Evolutionary conservation across 192 early-diverging fungal genomes (phyloP), one percentile per base, ranked within the genome.

Genomic region (Entrophospora sp.): DNA sequence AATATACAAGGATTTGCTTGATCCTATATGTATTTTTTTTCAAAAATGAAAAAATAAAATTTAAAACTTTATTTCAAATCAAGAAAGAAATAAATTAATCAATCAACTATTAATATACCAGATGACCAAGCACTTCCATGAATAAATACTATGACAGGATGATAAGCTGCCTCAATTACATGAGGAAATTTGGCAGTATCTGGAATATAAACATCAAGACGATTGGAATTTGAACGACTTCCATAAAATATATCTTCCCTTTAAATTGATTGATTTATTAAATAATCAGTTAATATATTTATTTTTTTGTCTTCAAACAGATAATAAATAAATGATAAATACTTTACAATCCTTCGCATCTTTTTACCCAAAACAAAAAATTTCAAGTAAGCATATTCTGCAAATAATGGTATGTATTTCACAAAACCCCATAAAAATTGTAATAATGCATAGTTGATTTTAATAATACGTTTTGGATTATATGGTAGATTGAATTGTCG

Each of bases 91-190:
- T 43, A 40, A 44, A 43, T 18, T 42, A 43, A 44, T 5, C 1
- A n/a, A n/a, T n/a, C n/a, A n/a, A n/a, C n/a, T n/a, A n/a, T 14
- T n/a, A 28, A 43, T n/a, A 13, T 45, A 8, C 82, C 82, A 22
- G 75, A 73, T 5, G 74, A 69, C 82, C 82, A 83, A 12, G 76
- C 68, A 2, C 82, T 80, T 43, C 82, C 82, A 58, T 83, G 75
- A 52, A 83, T 71, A 53, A 83, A 83, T 0, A 83, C 68, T 52
- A 83, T 62, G 8, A 81, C 75, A 9, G 82, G 82, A 34, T 64
- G 45, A 9, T 51, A 32, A 20, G 53, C 40, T 28, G 4, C 12
- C 12, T 24, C 43, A 43, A 24, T 24, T 2, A 48, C 28, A 14
- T 24, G 12, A 27, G 16, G 6, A 3, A 56, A 22, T 34, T 64